Conservation (phyloP, 2,329 filamentous ascomycete species). For the Chrysosporium keratinophilum region DNA sequence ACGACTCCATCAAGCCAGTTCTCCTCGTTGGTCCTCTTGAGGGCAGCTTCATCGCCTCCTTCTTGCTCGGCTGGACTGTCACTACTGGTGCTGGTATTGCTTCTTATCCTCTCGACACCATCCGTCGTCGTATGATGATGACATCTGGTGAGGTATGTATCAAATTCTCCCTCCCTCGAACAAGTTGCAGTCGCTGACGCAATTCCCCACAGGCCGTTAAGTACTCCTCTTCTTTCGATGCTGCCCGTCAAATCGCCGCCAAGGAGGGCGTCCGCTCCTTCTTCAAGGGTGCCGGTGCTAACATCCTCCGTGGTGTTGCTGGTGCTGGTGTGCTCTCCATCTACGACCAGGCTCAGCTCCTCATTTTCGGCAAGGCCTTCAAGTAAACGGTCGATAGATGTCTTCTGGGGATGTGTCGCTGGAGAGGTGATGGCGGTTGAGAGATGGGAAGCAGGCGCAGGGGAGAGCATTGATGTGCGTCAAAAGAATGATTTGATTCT, state of each 20-base stretch:
- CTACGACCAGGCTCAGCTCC: conserved; percentile 99
- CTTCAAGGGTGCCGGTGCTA: conserved; percentile 99
- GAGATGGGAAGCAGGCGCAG: conserved; percentile 16
- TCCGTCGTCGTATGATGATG: conserved; percentile 99
- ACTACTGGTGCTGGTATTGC: conserved; percentile 99
- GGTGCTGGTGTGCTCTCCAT: conserved; percentile 99
- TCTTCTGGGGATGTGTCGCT: conserved; percentile 26
- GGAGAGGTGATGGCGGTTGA: conserved; percentile 19
- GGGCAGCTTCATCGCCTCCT: conserved; percentile 99
- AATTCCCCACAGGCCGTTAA: conserved; percentile 75
- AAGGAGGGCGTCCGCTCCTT: conserved; percentile 95
- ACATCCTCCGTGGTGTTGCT: conserved; percentile 99
- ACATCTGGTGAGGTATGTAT: conserved; percentile 61
- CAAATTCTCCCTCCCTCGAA: conserved; percentile 3
- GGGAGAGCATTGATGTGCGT: conserved; percentile 27
- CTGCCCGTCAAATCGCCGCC: conserved; percentile 90
- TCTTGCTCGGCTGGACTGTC: conserved; percentile 96
- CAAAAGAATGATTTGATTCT: conserved; percentile 33
- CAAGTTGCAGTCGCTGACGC: background rate
- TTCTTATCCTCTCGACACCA: conserved; percentile 99
- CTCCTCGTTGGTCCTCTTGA: conserved; percentile 81
- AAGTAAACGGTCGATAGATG: conserved; percentile 42
- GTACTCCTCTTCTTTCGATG: conserved; percentile 95
- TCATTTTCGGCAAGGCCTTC: conserved; percentile 99
- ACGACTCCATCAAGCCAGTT: conserved; percentile 99